phyloP scores from a whole-genome alignment of 345 rosid species.

The Garcia nutans region DNA sequence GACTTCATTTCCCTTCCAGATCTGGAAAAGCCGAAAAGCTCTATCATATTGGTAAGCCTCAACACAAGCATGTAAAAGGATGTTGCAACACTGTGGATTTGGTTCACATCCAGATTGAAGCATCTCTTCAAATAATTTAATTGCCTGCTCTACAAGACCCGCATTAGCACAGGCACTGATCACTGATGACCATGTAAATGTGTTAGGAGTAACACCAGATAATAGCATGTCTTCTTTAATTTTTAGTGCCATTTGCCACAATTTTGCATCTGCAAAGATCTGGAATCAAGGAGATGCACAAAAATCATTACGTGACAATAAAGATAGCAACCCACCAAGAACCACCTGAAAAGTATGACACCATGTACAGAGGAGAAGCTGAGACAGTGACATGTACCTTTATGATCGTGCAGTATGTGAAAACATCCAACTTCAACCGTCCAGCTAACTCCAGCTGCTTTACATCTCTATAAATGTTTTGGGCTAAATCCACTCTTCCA shows the following conservation, averaged over 20 bases:
- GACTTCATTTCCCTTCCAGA: conserved; percentile 52
- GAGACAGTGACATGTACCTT: conserved; percentile 50
- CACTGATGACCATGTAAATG: conserved; percentile 82
- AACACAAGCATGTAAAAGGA: conserved; percentile 83
- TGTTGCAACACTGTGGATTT: conserved; percentile 82
- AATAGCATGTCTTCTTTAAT: conserved; percentile 83
- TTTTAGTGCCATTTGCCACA: conserved; percentile 84
- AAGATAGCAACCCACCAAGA: not conserved
- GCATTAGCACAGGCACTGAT: conserved; percentile 91
- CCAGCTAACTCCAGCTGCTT: conserved; percentile 66
- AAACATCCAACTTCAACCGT: conserved; percentile 67
- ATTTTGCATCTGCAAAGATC: conserved; percentile 86
- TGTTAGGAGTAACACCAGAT: conserved; percentile 70
- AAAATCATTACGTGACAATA: not conserved
- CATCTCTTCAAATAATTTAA: conserved; percentile 79
- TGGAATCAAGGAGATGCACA: conserved; percentile 30
- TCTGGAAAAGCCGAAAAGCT: conserved; percentile 81
- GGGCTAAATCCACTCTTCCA: conserved; percentile 81
- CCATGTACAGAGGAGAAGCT: conserved; percentile 8
- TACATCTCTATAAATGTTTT: conserved; percentile 70
- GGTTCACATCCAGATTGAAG: conserved; percentile 78
- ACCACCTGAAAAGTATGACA: not conserved
- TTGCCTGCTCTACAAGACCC: conserved; percentile 80
- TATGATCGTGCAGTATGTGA: conserved; percentile 87
- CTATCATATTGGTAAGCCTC: conserved; percentile 86